These are phyloP conservation scores for Physcia stellaris DNA, from an alignment of 495 filamentous ascomycete species.

Conservation along the genomic window DNA sequence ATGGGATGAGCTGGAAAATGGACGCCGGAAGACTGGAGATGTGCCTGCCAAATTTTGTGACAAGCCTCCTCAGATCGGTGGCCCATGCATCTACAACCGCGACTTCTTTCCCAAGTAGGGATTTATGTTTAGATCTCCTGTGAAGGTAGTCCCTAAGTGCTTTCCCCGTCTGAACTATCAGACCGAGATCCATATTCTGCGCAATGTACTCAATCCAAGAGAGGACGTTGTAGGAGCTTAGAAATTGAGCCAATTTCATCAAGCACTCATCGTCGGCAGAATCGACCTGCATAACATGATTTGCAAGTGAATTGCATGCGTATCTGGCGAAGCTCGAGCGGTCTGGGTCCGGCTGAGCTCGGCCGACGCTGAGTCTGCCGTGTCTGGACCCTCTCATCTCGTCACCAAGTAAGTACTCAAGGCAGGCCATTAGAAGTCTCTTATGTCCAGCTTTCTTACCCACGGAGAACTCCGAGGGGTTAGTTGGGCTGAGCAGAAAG, in stretches of 20 bases:
- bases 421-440: conserved; percentile 11
- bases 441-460: conserved; percentile 8
- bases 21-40: conserved; percentile 15
- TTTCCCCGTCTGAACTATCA: conserved; percentile 18
- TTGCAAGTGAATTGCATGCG: conserved; percentile 18
- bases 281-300: conserved; percentile 16
- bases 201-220: conserved; percentile 26
- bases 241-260: conserved; percentile 15
- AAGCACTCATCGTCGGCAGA: conserved; percentile 11
- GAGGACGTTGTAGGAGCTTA: conserved; percentile 18
- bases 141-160: conserved; percentile 17
- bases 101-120: conserved; percentile 14
- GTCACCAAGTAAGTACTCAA: conserved; percentile 18
- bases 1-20: conserved; percentile 18
- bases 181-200: conserved; percentile 11
- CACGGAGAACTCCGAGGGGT: conserved; percentile 19
- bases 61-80: conserved; percentile 18
- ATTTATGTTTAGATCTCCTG: conserved; percentile 6
- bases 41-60: conserved; percentile 17
- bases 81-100: conserved; percentile 15
- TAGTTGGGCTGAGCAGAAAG: conserved; percentile 14
- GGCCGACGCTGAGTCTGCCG: conserved; percentile 5
- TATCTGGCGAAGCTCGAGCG: conserved; percentile 16
- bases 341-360: too few relatives aligned
- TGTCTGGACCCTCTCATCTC: conserved; percentile 16